These are phyloP conservation scores for Bonia amplexicaulis DNA, from an alignment of 176 grass and related monocot species.

Conservation along the genomic window DNA sequence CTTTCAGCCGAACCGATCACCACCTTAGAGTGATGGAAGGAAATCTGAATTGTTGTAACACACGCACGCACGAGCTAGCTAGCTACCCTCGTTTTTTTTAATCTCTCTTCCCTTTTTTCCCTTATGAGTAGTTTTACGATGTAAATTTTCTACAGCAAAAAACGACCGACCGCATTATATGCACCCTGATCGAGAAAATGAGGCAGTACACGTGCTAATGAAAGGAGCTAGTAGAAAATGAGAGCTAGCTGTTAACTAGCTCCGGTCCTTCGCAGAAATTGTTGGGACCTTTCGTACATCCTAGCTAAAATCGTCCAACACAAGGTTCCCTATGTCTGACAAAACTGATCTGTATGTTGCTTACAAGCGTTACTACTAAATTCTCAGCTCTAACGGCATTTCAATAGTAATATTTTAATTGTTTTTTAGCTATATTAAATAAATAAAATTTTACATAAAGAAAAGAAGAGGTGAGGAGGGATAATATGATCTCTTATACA, in stretches of 20 bases:
- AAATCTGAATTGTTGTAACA: too few relatives aligned
- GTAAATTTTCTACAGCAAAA: not conserved
- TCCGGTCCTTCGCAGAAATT: not conserved
- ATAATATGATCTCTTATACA: too few relatives aligned
- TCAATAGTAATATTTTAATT: too few relatives aligned
- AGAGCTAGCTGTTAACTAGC: not conserved
- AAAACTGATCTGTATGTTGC: conserved; percentile 19
- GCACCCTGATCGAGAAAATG: not conserved
- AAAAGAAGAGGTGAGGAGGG: too few relatives aligned
- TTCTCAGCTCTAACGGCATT: not conserved
- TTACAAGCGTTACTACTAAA: conserved; percentile 21
- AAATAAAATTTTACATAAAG: too few relatives aligned
- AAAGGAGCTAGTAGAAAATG: not conserved
- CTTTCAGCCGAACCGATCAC: too few relatives aligned
- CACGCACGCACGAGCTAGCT: not conserved
- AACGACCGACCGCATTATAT: not conserved
- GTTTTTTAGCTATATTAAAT: too few relatives aligned
- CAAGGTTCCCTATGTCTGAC: not conserved
- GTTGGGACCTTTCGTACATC: conserved; percentile 21
- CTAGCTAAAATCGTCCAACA: conserved; percentile 2
- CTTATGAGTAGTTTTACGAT: not conserved
- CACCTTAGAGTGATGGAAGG: not conserved
- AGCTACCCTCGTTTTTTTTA: not conserved
- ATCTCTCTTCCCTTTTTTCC: not conserved
- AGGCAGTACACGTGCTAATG: not conserved